A percentile compares a stretch with the other conserved stretches of the same genome.
phyloP scores from a whole-genome alignment of 1,284 basidiomycete species.

The Phylloporus sp. region DNA sequence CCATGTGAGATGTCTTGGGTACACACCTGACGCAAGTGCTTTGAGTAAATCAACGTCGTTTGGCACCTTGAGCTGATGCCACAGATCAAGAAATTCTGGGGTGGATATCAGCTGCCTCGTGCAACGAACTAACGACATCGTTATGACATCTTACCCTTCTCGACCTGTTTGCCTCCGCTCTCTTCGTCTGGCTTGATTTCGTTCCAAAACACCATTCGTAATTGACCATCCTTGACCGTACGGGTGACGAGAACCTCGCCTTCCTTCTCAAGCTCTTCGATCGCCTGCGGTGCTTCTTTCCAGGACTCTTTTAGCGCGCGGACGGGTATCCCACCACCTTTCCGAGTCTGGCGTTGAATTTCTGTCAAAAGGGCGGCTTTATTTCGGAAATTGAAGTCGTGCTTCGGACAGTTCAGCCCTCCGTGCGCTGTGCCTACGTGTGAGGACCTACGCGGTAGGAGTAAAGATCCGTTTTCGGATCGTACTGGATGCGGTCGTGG shows the following conservation, averaged over 20 bases:
- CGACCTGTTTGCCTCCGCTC: conserved; percentile 68
- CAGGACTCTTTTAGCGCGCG: conserved; percentile 87
- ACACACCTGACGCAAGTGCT: conserved; percentile 69
- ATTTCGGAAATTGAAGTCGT: conserved; percentile 85
- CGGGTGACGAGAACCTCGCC: conserved; percentile 87
- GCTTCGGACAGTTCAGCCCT: conserved; percentile 48
- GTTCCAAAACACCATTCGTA: conserved; percentile 92
- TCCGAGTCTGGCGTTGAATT: conserved; percentile 78
- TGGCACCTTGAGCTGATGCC: conserved; percentile 84
- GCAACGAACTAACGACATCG: not conserved
- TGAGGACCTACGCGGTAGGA: conserved; percentile 70
- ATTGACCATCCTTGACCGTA: conserved; percentile 81
- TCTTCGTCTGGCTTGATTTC: conserved; percentile 80
- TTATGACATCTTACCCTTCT: conserved; percentile 65
- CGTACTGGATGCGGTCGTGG: conserved; percentile 80
- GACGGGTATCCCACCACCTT: conserved; percentile 84
- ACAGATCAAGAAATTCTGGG: conserved; percentile 84
- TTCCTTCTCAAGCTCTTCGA: conserved; percentile 86
- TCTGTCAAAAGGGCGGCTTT: conserved; percentile 82
- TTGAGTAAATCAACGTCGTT: conserved; percentile 82
- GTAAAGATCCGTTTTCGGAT: conserved; percentile 84
- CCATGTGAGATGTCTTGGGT: conserved; percentile 9
- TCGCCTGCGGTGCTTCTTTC: conserved; percentile 81
- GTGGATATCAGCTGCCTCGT: not conserved
- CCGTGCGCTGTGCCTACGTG: not conserved